Percentiles rank a stretch among this genome's conserved stretches.
Evolutionary conservation across 352 stramenopile species (phyloP).

Genomic region (Globisporangium carolinianum): DNA sequence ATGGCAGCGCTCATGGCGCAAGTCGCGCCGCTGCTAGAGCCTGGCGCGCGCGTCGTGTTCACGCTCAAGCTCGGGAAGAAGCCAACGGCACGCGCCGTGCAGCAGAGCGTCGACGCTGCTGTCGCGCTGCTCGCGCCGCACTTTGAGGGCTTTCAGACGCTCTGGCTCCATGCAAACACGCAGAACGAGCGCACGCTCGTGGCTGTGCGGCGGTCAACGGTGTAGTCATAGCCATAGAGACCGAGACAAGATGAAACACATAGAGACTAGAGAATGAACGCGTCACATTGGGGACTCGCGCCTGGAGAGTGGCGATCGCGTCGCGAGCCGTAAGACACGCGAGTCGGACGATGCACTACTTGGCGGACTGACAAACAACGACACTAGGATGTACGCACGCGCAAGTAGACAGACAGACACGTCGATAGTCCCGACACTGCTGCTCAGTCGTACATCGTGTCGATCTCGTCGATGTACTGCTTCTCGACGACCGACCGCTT

Average conservation of each 20-base stretch:
- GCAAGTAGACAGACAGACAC: too few relatives aligned
- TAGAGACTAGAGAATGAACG: too few relatives aligned
- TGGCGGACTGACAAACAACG: too few relatives aligned
- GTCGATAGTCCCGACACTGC: too few relatives aligned
- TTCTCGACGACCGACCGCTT: conserved; percentile 85
- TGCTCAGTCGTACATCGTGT: conserved; percentile 64
- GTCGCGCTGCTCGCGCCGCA: conserved; percentile 3
- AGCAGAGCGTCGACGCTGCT: conserved; percentile 12
- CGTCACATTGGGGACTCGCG: too few relatives aligned
- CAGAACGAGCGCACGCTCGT: conserved; percentile 41
- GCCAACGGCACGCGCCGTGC: conserved; percentile 17
- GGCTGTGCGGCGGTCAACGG: conserved; percentile 4
- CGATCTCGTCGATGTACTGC: conserved; percentile 85
- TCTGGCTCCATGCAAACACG: conserved; percentile 37
- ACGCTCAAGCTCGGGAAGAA: conserved; percentile 37
- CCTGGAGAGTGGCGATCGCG: too few relatives aligned
- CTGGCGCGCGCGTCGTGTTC: conserved; percentile 19
- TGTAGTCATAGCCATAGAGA: neutral
- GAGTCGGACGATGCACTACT: too few relatives aligned
- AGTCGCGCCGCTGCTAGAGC: conserved; percentile 16
- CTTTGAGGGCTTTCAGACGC: conserved; percentile 16
- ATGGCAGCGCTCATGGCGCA: conserved; percentile 23
- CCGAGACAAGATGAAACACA: neutral
- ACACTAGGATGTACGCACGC: too few relatives aligned
- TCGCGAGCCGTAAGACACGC: too few relatives aligned